Conservation (phyloP, 495 filamentous ascomycete species). For the Hypoxylon trugodes region DNA sequence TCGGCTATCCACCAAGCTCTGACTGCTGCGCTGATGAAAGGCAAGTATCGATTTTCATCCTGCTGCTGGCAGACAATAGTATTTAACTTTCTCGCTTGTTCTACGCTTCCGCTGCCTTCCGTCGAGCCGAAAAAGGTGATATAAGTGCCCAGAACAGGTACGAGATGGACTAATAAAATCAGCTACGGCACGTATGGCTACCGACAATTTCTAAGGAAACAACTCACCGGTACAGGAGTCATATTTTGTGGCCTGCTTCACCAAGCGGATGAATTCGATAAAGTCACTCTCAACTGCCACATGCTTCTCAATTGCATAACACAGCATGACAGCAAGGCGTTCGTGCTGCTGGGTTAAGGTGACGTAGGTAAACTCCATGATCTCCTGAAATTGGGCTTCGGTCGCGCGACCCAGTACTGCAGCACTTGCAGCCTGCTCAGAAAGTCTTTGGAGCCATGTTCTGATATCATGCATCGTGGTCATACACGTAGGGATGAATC, state of each 20-base stretch:
- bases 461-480: constrained; percentile 76
- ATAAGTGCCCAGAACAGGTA: constrained; percentile 77
- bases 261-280: constrained; percentile 66
- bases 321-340: constrained; percentile 77
- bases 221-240: constrained; percentile 40
- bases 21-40: constrained; percentile 77
- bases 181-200: neutral
- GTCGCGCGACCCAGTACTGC: constrained; percentile 70
- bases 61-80: constrained; percentile 69
- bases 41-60: constrained; percentile 70
- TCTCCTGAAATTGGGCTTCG: constrained; percentile 74
- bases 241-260: constrained; percentile 62
- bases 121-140: constrained; percentile 78
- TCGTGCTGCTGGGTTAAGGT: constrained; percentile 89
- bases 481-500: constrained; percentile 74
- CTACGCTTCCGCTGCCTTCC: constrained; percentile 65
- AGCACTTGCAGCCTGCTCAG: constrained; percentile 74
- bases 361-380: constrained; percentile 72
- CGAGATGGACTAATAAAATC: constrained; percentile 71
- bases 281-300: constrained; percentile 77
- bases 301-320: constrained; percentile 76
- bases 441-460: constrained; percentile 72
- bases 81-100: constrained; percentile 74
- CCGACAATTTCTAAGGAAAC: neutral
- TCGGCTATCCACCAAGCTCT: constrained; percentile 87